phyloP scores from a whole-genome alignment of 768 basidiomycete species.

The Mycena olivaceomarginata region DNA sequence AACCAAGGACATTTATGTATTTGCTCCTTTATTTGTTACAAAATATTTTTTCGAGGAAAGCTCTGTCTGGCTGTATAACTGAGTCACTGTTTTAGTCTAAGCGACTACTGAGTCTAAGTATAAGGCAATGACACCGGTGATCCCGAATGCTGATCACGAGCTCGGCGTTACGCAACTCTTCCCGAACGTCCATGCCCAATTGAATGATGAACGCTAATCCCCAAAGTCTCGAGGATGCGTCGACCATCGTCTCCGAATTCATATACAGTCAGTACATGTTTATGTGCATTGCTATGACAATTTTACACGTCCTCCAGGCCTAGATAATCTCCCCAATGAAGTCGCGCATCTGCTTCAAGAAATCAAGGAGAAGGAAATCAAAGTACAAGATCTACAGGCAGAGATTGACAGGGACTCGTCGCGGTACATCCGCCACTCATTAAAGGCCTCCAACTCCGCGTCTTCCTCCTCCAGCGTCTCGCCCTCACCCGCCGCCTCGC shows the following conservation, averaged over 20 bases:
- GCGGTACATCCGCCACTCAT: constrained; percentile 69
- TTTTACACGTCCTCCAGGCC: constrained; percentile 54
- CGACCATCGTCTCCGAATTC: constrained; percentile 72
- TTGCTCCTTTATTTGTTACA: constrained; percentile 36
- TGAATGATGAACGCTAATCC: constrained; percentile 51
- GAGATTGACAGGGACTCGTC: constrained; percentile 70
- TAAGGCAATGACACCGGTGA: not conserved
- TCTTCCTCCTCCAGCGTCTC: constrained; percentile 45
- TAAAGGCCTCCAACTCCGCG: constrained; percentile 53
- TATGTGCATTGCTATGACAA: not conserved
- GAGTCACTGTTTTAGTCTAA: too few relatives aligned
- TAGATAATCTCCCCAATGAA: constrained; percentile 74
- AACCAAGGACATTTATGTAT: constrained; percentile 33
- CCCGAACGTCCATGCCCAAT: constrained; percentile 16
- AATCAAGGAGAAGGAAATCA: constrained; percentile 67
- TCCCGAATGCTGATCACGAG: not conserved
- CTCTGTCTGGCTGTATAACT: not conserved
- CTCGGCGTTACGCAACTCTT: constrained; percentile 30
- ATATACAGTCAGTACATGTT: constrained; percentile 66
- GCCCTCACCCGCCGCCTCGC: constrained; percentile 52
- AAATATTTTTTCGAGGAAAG: not conserved
- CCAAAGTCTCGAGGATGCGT: constrained; percentile 73
- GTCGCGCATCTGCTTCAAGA: constrained; percentile 72
- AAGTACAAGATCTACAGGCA: constrained; percentile 68
- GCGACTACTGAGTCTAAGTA: too few relatives aligned